Evolutionary conservation across 2,329 filamentous ascomycete genomes (phyloP), one percentile per base, ranked within the genome.

Genomic region (Ophiostoma angusticollis): DNA sequence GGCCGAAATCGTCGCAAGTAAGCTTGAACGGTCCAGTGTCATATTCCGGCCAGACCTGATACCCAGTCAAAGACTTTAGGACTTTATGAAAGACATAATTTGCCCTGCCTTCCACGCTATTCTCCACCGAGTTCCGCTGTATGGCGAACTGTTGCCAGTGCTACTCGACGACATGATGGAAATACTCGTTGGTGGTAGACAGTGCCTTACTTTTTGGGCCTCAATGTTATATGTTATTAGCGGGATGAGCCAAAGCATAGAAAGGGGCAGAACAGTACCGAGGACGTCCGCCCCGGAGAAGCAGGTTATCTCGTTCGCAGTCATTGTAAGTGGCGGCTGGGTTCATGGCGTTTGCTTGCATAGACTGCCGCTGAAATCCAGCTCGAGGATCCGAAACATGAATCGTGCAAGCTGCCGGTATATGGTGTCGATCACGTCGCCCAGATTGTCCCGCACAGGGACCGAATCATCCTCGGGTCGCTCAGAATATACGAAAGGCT

Each of bases 1-100:
- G 43, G 42, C 56, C 52, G 24, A 60, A 50, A 44, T 61, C 58
- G 30, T 60, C 53, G 35, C 57, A 59, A 44, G 59, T 55, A 13
- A 61, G 45, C 35, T 60, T 59, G 30, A 60, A 60, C 27, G 27
- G 27, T 12, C 27, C 27, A 38, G 32, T 41, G 42, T 59, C 49
- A n/a, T 37, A 33, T 9, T 24, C 13, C 22, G 19, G 14, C 11
- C 11, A 44, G 39, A 55, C 40, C 9, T 52, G 49, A 31, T 52
- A 47, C 24, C 42, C 44, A 40, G 52, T 47, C 37, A 56, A 36
- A 35, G 40, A 32, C 47, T 49, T 49, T 21, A 58, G 42, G 41
- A 51, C 46, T 23, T 54, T 53, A 18, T 54, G 54, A 4, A 47
- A 44, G 12, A 48, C 6, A 44, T 54, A 58, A 49, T 55, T 54